Percentiles rank a stretch among this genome's conserved stretches.
Conservation (phyloP, 441 rosid genomes). For the Gossypium davidsonii region DNA sequence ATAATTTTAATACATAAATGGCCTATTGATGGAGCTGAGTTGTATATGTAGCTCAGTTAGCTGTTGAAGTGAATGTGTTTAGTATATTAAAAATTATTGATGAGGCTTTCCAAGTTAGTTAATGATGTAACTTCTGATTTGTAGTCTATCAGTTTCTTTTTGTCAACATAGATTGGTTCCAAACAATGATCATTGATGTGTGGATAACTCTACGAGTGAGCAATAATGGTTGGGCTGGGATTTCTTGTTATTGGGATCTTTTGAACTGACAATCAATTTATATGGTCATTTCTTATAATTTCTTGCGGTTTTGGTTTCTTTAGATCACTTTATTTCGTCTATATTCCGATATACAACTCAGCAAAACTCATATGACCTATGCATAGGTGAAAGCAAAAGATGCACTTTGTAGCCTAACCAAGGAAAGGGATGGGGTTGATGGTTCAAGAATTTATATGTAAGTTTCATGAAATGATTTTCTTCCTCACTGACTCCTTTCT, state of each 20-base stretch:
- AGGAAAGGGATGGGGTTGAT: conserved; percentile 76
- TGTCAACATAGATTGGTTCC: background rate
- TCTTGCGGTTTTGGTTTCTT: conserved; percentile 5
- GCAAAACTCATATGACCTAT: conserved; percentile 19
- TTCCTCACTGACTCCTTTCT: conserved; percentile 7
- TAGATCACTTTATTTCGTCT: background rate
- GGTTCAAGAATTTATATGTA: conserved; percentile 83
- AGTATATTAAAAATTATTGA: background rate
- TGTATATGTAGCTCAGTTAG: background rate
- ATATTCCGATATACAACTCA: background rate
- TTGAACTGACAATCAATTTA: conserved; percentile 62
- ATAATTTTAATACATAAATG: background rate
- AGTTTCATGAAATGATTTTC: conserved; percentile 25
- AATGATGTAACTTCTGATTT: background rate
- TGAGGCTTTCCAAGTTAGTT: background rate
- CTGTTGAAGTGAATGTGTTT: background rate
- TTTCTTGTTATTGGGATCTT: conserved; percentile 72
- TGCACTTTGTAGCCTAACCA: conserved; percentile 57
- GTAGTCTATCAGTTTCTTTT: background rate
- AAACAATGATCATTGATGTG: conserved; percentile 44
- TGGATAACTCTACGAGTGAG: conserved; percentile 83
- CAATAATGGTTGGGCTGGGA: conserved; percentile 74
- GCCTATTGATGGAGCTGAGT: background rate
- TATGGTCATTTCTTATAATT: conserved; percentile 48
- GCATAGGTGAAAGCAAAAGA: conserved; percentile 67